A percentile compares a stretch with the other conserved stretches of the same genome.
Conservation (phyloP, 2,329 filamentous ascomycete genomes). For the Botryotinia calthae region DNA sequence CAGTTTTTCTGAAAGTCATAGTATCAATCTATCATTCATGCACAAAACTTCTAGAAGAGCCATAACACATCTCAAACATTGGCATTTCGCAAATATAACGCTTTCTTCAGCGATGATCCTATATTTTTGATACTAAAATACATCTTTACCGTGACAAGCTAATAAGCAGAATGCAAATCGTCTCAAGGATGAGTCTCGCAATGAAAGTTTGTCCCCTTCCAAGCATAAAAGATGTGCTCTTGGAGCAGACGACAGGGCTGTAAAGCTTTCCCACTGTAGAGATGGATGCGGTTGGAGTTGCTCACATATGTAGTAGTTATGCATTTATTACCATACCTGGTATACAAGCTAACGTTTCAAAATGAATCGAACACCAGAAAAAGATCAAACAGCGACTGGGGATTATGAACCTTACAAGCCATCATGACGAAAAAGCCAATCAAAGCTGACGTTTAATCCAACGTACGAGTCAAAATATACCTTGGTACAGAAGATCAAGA, state of each 20-base stretch:
- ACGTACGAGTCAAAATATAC: neutral
- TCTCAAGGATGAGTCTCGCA: neutral
- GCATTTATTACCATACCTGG: neutral
- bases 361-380: slow-evolving; percentile 1
- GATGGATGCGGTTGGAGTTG: neutral
- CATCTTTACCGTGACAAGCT: neutral
- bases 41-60: slow-evolving; percentile 5
- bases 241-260: neutral
- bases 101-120: neutral
- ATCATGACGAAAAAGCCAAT: neutral
- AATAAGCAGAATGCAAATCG: neutral
- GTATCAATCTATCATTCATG: neutral
- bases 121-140: neutral
- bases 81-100: neutral
- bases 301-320: neutral
- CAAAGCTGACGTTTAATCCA: neutral
- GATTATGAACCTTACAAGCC: neutral
- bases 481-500: neutral
- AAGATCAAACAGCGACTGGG: slow-evolving; percentile 1
- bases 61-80: neutral
- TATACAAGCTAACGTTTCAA: slow-evolving; percentile 8
- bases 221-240: neutral
- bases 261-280: neutral
- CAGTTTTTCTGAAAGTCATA: neutral
- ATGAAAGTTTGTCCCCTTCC: neutral